Evolutionary conservation across 352 stramenopile species (phyloP), one percentile per base, ranked within the genome.

Genomic region (Globisporangium spinosum): DNA sequence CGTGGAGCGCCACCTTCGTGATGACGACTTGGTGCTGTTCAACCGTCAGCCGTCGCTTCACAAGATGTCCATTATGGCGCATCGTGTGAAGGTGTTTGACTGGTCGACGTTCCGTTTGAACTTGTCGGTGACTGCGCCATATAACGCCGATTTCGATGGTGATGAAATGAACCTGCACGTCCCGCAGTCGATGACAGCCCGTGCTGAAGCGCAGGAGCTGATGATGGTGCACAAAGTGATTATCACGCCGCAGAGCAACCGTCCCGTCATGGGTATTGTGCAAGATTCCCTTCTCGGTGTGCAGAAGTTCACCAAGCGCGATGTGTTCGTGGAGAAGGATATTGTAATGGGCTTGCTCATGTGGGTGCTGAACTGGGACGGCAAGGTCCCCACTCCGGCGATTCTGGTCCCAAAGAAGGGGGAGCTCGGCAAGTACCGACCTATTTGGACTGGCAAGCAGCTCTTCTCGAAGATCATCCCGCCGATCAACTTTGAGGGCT

Each of bases 61-160:
- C 83, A 99, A 99, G 77, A 99, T 99, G 98, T 98, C 89, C 55
- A 99, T 99, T 79, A 99, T 99, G 98, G 96, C 96, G 27, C 98
- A 99, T 77, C 89, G 94, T 40, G 97, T 98, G 25, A 99, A 99
- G 77, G 97, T 99, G 49, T 94, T 99, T 65, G 97, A 99, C 84
- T 99, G 97, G 94, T 99, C 93, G 54, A 99, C 98, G 23, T 99
- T 99, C 83, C 95, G 98, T 74, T 80, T 99, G 55, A 99, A 99
- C 76, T 80, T 99, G 62, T 98, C 91, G 51, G 89, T 97, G 20
- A 99, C 98, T 5, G 97, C 97, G 23, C 98, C 98, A 34, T 99
- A 99, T 84, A 99, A 99, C 77, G 98, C 98, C 67, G 98, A 99
- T 91, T 99, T 99, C 73, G 98, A 99, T 89, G 98, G 98, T 58